These are phyloP conservation scores for Triticum urartu DNA, from an alignment of 176 grass and related monocot genomes.

Conservation along the genomic window DNA sequence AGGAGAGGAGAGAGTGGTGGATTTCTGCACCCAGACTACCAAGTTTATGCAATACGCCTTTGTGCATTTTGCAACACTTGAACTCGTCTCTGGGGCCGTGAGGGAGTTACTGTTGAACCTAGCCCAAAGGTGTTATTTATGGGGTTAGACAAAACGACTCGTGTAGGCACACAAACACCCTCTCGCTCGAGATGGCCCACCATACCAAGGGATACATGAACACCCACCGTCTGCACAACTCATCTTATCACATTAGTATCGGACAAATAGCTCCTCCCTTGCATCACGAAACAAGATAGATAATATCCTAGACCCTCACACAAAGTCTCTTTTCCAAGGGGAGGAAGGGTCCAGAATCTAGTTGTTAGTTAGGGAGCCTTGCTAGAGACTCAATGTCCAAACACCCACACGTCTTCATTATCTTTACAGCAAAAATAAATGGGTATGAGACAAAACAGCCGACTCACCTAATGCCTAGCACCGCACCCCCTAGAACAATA, in stretches of 20 bases:
- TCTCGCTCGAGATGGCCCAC: background rate
- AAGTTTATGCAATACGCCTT: background rate
- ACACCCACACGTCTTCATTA: background rate
- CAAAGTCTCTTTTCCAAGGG: background rate
- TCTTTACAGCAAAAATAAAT: background rate
- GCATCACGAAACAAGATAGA: background rate
- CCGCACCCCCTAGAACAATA: background rate
- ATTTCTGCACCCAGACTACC: background rate
- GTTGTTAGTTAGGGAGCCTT: slow-evolving; percentile 2
- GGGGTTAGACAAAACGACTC: background rate
- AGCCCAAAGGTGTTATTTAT: background rate
- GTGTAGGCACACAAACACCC: background rate
- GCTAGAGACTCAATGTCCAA: background rate
- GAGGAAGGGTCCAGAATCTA: background rate
- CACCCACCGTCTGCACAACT: background rate
- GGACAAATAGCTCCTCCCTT: slow-evolving; percentile 1
- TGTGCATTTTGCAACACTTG: background rate
- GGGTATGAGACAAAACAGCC: background rate
- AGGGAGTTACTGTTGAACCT: background rate
- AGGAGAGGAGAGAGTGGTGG: background rate
- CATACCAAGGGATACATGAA: background rate
- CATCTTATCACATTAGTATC: slow-evolving; percentile 29
- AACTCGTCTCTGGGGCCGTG: background rate
- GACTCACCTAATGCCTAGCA: background rate
- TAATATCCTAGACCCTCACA: background rate